Evolutionary conservation across 768 basidiomycete genomes (phyloP), one percentile per base, ranked within the genome.

Genomic region (Termitomyces sp.): DNA sequence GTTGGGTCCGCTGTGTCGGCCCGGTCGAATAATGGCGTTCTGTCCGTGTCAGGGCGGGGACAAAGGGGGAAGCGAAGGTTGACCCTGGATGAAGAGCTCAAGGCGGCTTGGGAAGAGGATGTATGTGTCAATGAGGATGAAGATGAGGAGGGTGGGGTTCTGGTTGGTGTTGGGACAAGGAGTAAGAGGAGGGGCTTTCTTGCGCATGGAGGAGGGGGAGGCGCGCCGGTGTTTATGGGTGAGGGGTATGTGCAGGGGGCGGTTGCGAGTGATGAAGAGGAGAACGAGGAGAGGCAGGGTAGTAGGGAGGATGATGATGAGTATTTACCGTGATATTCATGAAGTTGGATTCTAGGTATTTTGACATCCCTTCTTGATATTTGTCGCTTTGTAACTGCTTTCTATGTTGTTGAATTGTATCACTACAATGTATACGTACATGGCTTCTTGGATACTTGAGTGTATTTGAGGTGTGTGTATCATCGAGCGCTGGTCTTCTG

Each of bases 181-280:
- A 82, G 77, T 51, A 82, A 78, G 63, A 75, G 71, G 18, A 72
- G 67, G 5, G 87, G 88, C 2, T 93, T 91, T 61, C 73, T 91
- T 22, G 86, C 88, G 4, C 86, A 83, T 64, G 90, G 90, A 13
- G 90, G 91, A 0, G 89, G 80, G 10, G 89, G 86, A 24, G 91
- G 91, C 0, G 57, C 67, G 1, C 86, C 89, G 1, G 85, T 93
- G 12, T 83, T 84, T 57, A 85, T 90, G 83, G 87, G 84, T 8
- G 80, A 76, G 27, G 88, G 87, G 4, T 86, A 86, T 63, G 80
- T 88, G 5, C 79, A 80, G 44, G 86, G 82, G n/a, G 84, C 70
- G 0, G 71, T 74, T 18, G 75, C 73, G 14, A 68, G 68, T 26
- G 67, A 69, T 8, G 71, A 65, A 16, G 64, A 60, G 18, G 45